phyloP scores from a whole-genome alignment of 108 stramenopile genomes.

The Halocafeteria seosinensis region DNA sequence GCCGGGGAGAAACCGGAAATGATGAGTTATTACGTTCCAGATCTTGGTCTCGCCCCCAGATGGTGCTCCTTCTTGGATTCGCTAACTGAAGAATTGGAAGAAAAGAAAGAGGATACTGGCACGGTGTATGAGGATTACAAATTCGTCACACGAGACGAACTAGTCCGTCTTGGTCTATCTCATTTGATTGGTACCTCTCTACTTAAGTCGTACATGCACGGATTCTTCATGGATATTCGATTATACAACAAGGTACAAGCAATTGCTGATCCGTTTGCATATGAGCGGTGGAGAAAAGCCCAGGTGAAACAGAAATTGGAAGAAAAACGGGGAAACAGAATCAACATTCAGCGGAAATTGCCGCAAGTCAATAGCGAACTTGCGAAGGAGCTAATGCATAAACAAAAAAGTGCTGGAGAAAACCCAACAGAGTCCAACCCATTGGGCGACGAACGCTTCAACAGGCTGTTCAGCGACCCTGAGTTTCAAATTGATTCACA shows the following conservation, averaged over 20 bases:
- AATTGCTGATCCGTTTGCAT: neutral
- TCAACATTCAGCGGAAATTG: neutral
- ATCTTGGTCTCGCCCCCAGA: constrained; percentile 76
- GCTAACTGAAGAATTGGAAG: constrained; percentile 95
- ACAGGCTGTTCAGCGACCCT: neutral
- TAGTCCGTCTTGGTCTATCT: constrained; percentile 73
- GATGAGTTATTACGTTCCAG: constrained; percentile 78
- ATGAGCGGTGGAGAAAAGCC: neutral
- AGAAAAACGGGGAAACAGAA: neutral
- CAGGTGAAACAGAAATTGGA: neutral
- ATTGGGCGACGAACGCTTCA: neutral
- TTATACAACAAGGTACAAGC: constrained; percentile 74
- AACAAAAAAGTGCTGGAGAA: too few relatives aligned
- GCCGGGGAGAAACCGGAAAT: constrained; percentile 78
- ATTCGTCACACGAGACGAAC: constrained; percentile 75
- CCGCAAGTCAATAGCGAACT: neutral
- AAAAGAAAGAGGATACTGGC: constrained; percentile 32
- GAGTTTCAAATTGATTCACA: neutral
- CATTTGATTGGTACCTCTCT: constrained; percentile 84
- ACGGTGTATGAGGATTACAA: constrained; percentile 93
- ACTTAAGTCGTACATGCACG: constrained; percentile 92
- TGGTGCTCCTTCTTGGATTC: constrained; percentile 96
- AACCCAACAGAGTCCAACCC: neutral
- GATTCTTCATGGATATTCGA: constrained; percentile 87
- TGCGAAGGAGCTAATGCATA: too few relatives aligned